phyloP scores from a whole-genome alignment of 768 basidiomycete species.

The Dentipellis fragilis region DNA sequence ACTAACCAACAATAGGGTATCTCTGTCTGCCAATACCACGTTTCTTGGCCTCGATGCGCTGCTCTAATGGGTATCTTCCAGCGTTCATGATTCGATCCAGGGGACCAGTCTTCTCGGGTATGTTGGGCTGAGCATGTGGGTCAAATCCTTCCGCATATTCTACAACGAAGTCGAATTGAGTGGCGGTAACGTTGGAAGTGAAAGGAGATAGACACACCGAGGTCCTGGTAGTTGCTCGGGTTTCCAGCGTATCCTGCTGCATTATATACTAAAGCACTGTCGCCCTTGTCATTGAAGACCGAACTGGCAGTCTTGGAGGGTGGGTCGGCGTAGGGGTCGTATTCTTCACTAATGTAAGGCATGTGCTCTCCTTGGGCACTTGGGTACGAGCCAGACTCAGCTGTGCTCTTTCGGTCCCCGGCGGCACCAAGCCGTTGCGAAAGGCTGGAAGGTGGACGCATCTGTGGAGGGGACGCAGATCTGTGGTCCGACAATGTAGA shows the following conservation, averaged over 20 bases:
- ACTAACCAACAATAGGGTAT: conserved; percentile 68
- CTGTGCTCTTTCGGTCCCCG: too few relatives aligned
- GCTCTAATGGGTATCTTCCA: conserved; percentile 48
- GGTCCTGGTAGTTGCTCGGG: neutral
- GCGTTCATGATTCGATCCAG: conserved; percentile 4
- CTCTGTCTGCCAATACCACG: conserved; percentile 76
- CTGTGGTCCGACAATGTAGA: neutral
- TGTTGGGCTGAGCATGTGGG: neutral
- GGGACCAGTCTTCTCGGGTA: neutral
- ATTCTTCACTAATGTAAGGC: neutral
- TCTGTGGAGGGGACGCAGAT: neutral
- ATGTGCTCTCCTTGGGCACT: too few relatives aligned
- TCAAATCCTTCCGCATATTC: conserved; percentile 1
- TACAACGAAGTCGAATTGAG: neutral
- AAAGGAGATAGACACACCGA: neutral
- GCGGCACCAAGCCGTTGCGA: too few relatives aligned
- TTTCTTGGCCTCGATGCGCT: conserved; percentile 83
- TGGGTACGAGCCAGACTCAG: too few relatives aligned
- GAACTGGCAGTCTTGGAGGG: neutral
- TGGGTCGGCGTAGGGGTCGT: conserved; percentile 5
- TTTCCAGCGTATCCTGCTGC: neutral
- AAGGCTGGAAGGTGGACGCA: too few relatives aligned
- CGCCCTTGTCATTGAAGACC: neutral
- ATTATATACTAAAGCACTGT: neutral
- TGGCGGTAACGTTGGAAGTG: neutral